Evolutionary conservation across 2,329 filamentous ascomycete genomes (phyloP).

Genomic region (Colletotrichum sp.): DNA sequence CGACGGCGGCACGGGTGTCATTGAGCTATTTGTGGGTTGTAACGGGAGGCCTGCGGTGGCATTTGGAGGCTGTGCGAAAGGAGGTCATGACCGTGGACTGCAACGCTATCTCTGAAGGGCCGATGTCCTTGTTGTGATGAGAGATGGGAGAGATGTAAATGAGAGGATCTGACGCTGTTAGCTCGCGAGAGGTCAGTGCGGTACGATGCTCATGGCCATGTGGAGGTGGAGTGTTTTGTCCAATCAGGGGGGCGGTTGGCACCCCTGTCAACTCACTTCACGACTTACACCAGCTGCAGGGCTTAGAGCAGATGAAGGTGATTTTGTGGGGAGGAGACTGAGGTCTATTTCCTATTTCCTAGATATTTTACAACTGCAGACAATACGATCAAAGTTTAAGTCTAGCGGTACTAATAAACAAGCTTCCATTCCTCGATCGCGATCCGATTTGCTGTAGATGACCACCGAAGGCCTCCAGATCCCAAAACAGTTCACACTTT

Average conservation of each 20-base stretch:
- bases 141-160: background rate
- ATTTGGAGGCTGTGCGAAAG: background rate
- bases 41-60: background rate
- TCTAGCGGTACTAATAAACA: too few relatives aligned
- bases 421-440: too few relatives aligned
- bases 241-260: rapidly evolving
- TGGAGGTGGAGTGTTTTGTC: background rate
- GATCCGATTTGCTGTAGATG: too few relatives aligned
- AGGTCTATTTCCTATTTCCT: too few relatives aligned
- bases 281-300: background rate
- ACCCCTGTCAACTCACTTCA: background rate
- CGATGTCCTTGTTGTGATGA: background rate
- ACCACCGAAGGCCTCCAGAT: too few relatives aligned
- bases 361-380: too few relatives aligned
- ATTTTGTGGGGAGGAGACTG: background rate
- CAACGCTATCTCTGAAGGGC: background rate
- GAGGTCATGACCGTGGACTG: background rate
- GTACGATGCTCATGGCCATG: background rate
- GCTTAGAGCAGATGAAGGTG: background rate
- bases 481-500: too few relatives aligned
- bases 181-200: background rate
- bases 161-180: background rate
- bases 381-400: too few relatives aligned
- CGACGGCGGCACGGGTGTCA: background rate
- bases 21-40: background rate